Conservation (phyloP, 768 basidiomycete genomes). For the Boletus bicolor region DNA sequence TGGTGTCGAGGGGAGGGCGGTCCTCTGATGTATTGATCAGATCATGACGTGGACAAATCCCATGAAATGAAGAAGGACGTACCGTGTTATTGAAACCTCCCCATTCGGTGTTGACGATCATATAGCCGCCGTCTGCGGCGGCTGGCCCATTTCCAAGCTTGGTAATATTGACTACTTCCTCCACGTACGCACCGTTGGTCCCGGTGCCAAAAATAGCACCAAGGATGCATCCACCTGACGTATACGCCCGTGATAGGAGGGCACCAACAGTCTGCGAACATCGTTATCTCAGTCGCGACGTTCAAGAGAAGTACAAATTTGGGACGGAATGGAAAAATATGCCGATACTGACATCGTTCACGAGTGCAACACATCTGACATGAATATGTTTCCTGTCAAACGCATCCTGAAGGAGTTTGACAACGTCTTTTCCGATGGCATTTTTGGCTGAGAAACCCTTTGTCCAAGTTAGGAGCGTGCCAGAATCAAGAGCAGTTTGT, state of each 20-base stretch:
- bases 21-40: conserved; percentile 48
- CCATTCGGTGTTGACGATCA: conserved; percentile 99
- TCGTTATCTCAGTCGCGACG: conserved; percentile 8
- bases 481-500: conserved; percentile 88
- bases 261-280: conserved; percentile 84
- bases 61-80: conserved; percentile 22
- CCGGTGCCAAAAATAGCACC: conserved; percentile 97
- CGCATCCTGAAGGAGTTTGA: conserved; percentile 85
- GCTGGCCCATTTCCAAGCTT: conserved; percentile 72
- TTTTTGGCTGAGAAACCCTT: conserved; percentile 94
- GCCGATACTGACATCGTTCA: conserved; percentile 83
- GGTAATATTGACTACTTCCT: conserved; percentile 77
- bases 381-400: conserved; percentile 90
- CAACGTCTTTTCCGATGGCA: conserved; percentile 85
- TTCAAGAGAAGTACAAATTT: conserved; percentile 1
- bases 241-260: conserved; percentile 88
- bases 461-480: conserved; percentile 91
- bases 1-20: conserved; percentile 79
- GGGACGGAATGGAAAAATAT: not conserved
- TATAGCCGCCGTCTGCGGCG: conserved; percentile 61
- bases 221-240: conserved; percentile 84
- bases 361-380: conserved; percentile 86
- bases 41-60: not conserved
- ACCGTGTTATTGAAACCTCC: conserved; percentile 96
- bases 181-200: conserved; percentile 97